Evolutionary conservation across 768 basidiomycete genomes (phyloP), one percentile per base, ranked within the genome.

Genomic region (Hydnomerulius pinastri): DNA sequence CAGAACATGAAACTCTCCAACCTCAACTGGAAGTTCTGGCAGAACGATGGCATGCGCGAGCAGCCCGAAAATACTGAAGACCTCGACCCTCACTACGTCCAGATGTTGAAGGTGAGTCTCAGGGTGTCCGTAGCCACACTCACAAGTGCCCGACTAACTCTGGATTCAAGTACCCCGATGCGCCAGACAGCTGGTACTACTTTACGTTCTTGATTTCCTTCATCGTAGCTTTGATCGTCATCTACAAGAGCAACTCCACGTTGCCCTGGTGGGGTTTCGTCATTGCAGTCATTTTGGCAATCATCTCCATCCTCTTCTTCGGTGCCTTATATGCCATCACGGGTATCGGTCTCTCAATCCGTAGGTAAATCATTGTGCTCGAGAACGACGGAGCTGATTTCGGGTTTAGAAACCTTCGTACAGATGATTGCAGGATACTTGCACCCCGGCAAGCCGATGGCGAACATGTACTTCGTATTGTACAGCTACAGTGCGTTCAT

Each of bases 201-300:
- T 28, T 42, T 2, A 58, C 56, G 0, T 56, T 72, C 10, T 35
- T 62, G 1, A 11, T 52, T 8, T 65, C 65, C 13, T 76, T 81
- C 50, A 68, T 72, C 2, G 78, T 81, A 64, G 81, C 79, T 0
- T 73, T 83, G 69, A 74, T 76, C 4, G 77, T 78, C 6, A 70
- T 77, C 51, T 84, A 84, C 62, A 76, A 77, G 35, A 77, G 74
- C 15, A 53, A 75, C 44, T 78, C 81, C 8, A 78, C 74, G 5
- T 63, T 85, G 28, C 82, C 83, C 6, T 83, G 83, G 83, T 82
- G 79, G 79, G 78, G 73, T 4, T 65, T 81, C 46, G 67, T 80
- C 49, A 74, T 83, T 18, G 72, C 74, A n/a, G 59, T 86, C 24
- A 62, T 83, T 29, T 66, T 86, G 46, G 74, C 82, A 0, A 57